These are phyloP conservation scores for Fereydounia khargensis DNA, from an alignment of 1,284 basidiomycete genomes.

Conservation along the genomic window DNA sequence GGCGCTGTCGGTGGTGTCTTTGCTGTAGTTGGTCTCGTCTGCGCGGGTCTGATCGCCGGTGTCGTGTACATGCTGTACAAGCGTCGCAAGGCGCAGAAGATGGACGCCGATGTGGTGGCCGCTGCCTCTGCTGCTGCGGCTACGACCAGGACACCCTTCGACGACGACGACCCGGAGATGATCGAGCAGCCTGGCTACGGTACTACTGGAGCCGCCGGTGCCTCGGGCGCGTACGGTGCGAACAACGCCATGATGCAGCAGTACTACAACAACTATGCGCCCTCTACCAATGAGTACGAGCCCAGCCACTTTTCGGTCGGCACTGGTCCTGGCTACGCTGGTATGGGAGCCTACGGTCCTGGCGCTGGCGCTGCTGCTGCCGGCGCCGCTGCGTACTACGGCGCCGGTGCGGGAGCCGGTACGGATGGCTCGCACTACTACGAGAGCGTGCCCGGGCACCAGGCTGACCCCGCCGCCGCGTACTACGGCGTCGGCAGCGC, in stretches of 20 bases:
- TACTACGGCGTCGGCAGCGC: conserved; percentile 10
- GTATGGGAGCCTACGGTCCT: conserved; percentile 51
- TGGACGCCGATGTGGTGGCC: conserved; percentile 56
- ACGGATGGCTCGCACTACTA: conserved; percentile 36
- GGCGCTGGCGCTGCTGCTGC: conserved; percentile 38
- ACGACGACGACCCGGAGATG: conserved; percentile 57
- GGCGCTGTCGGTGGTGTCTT: conserved; percentile 56
- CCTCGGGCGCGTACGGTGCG: conserved; percentile 19
- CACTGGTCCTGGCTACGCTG: conserved; percentile 42
- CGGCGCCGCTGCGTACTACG: conserved; percentile 36
- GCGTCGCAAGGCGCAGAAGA: conserved; percentile 47
- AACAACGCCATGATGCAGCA: conserved; percentile 35
- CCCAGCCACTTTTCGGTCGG: conserved; percentile 44
- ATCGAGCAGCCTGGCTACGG: conserved; percentile 46
- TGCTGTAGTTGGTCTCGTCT: conserved; percentile 53
- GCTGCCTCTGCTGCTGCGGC: conserved; percentile 55
- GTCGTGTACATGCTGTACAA: conserved; percentile 48
- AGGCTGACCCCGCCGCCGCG: conserved; percentile 8
- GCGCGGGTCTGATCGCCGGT: conserved; percentile 32
- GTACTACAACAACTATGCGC: conserved; percentile 30
- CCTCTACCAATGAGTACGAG: conserved; percentile 34
- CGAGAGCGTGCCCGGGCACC: conserved; percentile 10
- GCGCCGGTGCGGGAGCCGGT: conserved; percentile 8
- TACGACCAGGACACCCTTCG: conserved; percentile 53
- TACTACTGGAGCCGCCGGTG: conserved; percentile 9